Evolutionary conservation across 2,329 filamentous ascomycete species (phyloP), one percentile per base, ranked within the genome.

Genomic region (Plectosphaerella cucumerina): DNA sequence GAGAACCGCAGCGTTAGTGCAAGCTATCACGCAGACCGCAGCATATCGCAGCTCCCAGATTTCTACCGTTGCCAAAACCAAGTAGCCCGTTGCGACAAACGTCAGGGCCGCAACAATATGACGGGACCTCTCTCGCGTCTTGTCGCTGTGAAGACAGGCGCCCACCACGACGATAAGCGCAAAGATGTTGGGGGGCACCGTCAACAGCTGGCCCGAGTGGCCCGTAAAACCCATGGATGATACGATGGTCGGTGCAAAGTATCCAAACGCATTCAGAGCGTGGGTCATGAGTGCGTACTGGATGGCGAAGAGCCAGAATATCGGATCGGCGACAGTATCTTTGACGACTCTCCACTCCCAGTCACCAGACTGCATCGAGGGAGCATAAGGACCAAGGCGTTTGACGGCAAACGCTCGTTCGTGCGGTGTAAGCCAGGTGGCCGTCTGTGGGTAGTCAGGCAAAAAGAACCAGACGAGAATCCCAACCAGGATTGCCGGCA

Each of bases 191-290:
- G 65, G 65, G 1, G 65, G 65, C 2, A 68, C 64, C 1, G 64
- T 67, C 21, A 67, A 51, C 2, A 68, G 53, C 49, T 68, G 65
- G 6, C 63, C 66, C 11, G 58, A 44, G 35, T 63, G 50, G 5
- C 59, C 61, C 6, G 53, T 48, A 47, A 66, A 68, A 6, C 65
- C 65, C 5, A 68, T 59, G 1, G 60, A 57, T 11, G 63, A 55
- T n/a, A 68, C 58, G 20, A 68, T 68, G 1, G 65, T 62, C 1
- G 65, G 65, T 1, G 61, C 59, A 17, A 67, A 68, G 50, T 68
- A 67, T 1, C 59, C 60, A 6, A 67, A 60, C 1, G 65, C 60
- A 51, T 64, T 64, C 51, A 64, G 60, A 1, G 62, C 62, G 56
- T 64, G 62, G 37, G 59, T 57, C 61, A 60, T 67, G 58, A 58